Conservation (phyloP, 306 rosid species). For the Cyamopsis tetragonoloba region DNA sequence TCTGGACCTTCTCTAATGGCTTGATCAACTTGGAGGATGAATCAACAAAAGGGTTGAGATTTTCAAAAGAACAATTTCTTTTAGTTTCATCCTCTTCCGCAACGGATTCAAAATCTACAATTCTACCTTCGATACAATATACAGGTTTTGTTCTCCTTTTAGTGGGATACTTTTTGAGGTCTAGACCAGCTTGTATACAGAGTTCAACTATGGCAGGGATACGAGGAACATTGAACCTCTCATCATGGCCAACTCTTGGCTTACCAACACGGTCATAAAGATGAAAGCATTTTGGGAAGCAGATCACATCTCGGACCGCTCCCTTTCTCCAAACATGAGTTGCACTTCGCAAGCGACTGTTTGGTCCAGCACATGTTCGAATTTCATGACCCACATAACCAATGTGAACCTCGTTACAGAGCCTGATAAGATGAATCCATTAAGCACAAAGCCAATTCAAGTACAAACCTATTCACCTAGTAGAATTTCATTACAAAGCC, state of each 20-base stretch:
- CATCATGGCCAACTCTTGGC: constrained; percentile 79
- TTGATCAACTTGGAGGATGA: constrained; percentile 20
- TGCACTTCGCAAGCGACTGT: constrained; percentile 55
- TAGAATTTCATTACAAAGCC: constrained; percentile 47
- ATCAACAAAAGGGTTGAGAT: neutral
- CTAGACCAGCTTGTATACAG: constrained; percentile 82
- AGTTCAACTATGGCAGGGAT: constrained; percentile 83
- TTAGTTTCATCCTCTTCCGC: constrained; percentile 26
- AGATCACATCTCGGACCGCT: constrained; percentile 53
- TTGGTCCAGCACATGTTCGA: constrained; percentile 64
- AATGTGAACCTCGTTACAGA: constrained; percentile 70
- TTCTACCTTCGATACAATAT: constrained; percentile 76
- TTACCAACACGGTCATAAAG: constrained; percentile 80
- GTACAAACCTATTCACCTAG: neutral
- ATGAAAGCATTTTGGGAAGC: constrained; percentile 72
- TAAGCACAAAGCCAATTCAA: constrained; percentile 11
- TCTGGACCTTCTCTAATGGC: constrained; percentile 23
- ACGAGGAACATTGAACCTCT: constrained; percentile 45
- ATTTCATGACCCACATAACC: constrained; percentile 76
- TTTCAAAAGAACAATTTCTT: constrained; percentile 9
- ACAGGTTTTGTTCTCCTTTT: constrained; percentile 85
- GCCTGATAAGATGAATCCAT: constrained; percentile 34
- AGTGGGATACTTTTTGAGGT: constrained; percentile 51
- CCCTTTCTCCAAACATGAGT: constrained; percentile 74
- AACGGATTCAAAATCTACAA: constrained; percentile 70